phyloP scores from a whole-genome alignment of 208 protist genomes.

The Wallacemonas sp. region DNA sequence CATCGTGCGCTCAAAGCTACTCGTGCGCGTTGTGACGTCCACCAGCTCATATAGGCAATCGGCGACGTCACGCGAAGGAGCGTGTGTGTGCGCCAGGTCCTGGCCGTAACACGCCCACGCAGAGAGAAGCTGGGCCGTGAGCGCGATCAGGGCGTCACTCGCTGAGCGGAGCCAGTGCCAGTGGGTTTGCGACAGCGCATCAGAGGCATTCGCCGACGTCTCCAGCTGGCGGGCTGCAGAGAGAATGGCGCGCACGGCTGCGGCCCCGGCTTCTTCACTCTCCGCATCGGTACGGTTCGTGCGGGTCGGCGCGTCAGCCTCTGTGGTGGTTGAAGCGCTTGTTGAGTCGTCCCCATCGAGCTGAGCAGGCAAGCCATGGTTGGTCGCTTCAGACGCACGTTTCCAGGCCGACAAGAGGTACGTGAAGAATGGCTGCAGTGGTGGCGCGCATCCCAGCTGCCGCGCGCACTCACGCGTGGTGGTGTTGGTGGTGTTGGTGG shows the following conservation, averaged over 20 bases:
- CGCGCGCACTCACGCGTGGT: neutral
- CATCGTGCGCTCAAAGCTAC: neutral
- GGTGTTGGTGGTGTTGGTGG: too few species aligned
- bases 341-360: too few species aligned
- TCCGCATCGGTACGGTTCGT: too few species aligned
- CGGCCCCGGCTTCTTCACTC: neutral
- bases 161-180: neutral
- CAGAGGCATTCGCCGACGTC: neutral
- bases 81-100: too few species aligned
- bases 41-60: neutral
- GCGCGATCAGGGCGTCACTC: constrained; percentile 1
- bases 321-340: too few species aligned
- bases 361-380: too few species aligned
- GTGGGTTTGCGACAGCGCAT: neutral
- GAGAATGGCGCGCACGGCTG: neutral
- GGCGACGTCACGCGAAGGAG: too few species aligned
- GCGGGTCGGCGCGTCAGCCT: too few species aligned
- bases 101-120: neutral
- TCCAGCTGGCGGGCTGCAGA: neutral
- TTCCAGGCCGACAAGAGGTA: too few species aligned
- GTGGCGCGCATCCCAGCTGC: neutral
- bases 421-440: neutral
- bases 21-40: neutral
- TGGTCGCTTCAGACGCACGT: too few species aligned
- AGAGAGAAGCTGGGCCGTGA: neutral